Evolutionary conservation across 139 green algal species (phyloP), one percentile per base, ranked within the genome.

Genomic region (Limnomonas spitsbergensis): DNA sequence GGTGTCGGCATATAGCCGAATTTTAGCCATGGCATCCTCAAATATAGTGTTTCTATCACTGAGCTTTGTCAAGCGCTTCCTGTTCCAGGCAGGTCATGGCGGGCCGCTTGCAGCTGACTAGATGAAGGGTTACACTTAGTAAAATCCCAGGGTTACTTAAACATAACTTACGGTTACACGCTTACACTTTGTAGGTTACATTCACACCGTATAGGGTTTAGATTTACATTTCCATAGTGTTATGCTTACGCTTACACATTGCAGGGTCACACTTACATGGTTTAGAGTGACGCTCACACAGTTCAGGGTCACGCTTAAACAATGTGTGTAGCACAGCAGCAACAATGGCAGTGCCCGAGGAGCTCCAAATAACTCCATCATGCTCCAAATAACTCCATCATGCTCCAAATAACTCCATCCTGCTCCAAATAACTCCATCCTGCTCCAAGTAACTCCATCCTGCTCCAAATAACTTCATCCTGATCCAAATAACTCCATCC

Each of bases 71-170:
- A n/a, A n/a, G n/a, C 26, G 24, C 38, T 26, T 61, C 4, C 29
- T 61, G 6, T 3, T 14, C 4, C 34, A n/a, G 14, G 71, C 86
- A 97, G 94, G 94, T 0, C 94, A 98, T 79, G 94, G 94, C 4
- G 94, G 94, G 3, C 84, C 92, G 1, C 77, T 86, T n/a, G 94
- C 94, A 14, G 93, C 94, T 9, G 82, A 90, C 38, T 98, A 92
- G 79, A 92, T 98, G 36, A 66, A 85, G 4, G 79, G 86, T 56
- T 90, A 95, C 69, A 71, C 98, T 9, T 97, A 97, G 40, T 71
- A 89, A 1, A 96, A 93, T 53, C 82, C 98, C 32, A 42, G 95
- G 36, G n/a, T n/a, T n/a, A n/a, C n/a, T n/a, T n/a, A n/a, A n/a
- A n/a, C n/a, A n/a, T n/a, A n/a, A n/a, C n/a, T n/a, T n/a, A n/a